Conservation (phyloP, 2,329 filamentous ascomycete genomes). For the Paecilomyces fulvus region DNA sequence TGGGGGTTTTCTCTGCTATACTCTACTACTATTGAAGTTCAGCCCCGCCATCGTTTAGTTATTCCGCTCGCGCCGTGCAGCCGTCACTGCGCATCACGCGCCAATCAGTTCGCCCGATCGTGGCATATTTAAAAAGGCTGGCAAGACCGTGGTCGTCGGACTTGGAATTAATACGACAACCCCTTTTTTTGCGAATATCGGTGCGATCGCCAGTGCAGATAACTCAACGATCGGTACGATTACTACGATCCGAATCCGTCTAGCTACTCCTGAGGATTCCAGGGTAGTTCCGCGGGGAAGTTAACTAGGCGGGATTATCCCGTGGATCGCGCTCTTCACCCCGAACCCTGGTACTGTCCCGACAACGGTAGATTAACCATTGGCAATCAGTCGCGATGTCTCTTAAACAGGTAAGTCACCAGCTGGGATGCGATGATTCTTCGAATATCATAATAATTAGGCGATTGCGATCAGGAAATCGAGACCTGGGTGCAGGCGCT, state of each 20-base stretch:
- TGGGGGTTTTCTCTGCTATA: not conserved
- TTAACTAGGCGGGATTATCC: not conserved
- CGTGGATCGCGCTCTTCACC: not conserved
- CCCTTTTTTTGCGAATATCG: not conserved
- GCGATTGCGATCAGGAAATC: slow-evolving; percentile 64
- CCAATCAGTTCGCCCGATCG: not conserved
- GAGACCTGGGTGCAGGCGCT: slow-evolving; percentile 96
- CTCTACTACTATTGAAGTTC: no score
- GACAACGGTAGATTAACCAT: not conserved
- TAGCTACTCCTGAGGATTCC: not conserved
- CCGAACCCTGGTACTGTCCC: not conserved
- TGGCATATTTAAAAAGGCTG: not conserved
- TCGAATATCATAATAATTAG: not conserved
- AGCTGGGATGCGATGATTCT: not conserved
- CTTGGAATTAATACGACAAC: not conserved
- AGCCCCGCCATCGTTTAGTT: not conserved
- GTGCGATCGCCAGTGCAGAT: not conserved
- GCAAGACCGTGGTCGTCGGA: not conserved
- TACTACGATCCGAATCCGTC: not conserved
- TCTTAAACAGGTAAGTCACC: slow-evolving; percentile 48
- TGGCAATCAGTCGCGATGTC: slow-evolving; percentile 40
- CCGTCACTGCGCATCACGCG: not conserved
- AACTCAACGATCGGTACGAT: not conserved
- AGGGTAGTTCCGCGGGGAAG: not conserved
- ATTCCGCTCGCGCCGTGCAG: not conserved